phyloP scores from a whole-genome alignment of 441 rosid genomes.

The Pelargonium fulgidum region DNA sequence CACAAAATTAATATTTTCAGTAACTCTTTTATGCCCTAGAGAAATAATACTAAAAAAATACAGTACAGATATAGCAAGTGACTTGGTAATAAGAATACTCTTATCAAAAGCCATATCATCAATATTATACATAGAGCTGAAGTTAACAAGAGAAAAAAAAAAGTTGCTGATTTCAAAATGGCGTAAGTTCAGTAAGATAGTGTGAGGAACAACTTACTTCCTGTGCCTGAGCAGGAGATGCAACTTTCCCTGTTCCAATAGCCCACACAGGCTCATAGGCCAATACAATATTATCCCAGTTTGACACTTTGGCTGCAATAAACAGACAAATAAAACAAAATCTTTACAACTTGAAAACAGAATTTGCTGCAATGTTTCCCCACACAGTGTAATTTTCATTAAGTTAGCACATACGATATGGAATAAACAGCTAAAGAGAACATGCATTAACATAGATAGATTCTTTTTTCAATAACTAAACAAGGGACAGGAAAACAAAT shows the following conservation, averaged over 20 bases:
- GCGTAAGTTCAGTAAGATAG: background rate
- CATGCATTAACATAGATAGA: background rate
- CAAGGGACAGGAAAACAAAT: background rate
- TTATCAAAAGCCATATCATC: background rate
- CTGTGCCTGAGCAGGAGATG: conserved; percentile 64
- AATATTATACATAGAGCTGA: background rate
- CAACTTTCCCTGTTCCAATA: conserved; percentile 74
- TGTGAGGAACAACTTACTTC: conserved; percentile 38
- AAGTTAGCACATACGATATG: background rate
- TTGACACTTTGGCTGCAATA: conserved; percentile 33
- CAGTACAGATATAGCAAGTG: too few species aligned
- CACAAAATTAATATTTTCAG: too few species aligned
- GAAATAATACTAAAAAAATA: too few species aligned
- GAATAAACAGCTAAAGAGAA: background rate
- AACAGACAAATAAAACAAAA: background rate
- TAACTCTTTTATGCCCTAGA: too few species aligned
- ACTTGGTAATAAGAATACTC: too few species aligned
- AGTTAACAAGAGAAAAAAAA: background rate
- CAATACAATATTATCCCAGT: conserved; percentile 53
- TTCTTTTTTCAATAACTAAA: background rate
- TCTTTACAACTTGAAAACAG: background rate
- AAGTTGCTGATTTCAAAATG: background rate
- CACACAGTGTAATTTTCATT: background rate
- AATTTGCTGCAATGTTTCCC: background rate
- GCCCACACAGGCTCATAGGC: conserved; percentile 83